phyloP scores from a whole-genome alignment of 2,329 filamentous ascomycete species.

The Stagonosporopsis tanaceti region DNA sequence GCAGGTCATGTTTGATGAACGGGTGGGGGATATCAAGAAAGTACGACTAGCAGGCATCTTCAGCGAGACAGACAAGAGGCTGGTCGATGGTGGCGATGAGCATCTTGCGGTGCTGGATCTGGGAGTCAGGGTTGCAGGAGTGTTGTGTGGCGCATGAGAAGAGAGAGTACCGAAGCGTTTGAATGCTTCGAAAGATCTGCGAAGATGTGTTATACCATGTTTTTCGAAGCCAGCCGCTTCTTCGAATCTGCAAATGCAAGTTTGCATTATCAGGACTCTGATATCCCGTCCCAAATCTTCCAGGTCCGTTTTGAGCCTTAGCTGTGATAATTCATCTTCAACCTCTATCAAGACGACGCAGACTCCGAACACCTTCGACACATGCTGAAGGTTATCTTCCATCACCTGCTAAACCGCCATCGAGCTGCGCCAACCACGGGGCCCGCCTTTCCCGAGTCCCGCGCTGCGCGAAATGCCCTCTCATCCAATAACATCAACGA shows the following conservation, averaged over 20 bases:
- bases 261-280: neutral
- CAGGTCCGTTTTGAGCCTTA: neutral
- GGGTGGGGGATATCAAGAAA: conserved; percentile 84
- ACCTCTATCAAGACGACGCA: neutral
- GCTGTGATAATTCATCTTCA: neutral
- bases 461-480: neutral
- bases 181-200: too few relatives aligned
- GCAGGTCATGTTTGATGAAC: conserved; percentile 81
- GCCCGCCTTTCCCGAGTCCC: conserved; percentile 7
- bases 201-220: neutral
- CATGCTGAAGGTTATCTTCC: neutral
- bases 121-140: conserved; percentile 78
- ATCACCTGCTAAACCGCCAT: conserved; percentile 7
- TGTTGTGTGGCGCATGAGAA: conserved; percentile 59
- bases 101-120: conserved; percentile 90
- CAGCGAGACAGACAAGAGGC: conserved; percentile 90
- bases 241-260: neutral
- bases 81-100: conserved; percentile 95
- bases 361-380: neutral
- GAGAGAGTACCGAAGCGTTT: too few relatives aligned
- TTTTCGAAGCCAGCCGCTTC: neutral
- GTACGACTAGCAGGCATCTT: conserved; percentile 89
- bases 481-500: conserved; percentile 10
- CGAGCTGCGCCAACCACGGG: conserved; percentile 7
- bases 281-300: neutral